Evolutionary conservation across 306 rosid species (phyloP).

Genomic region (Hippophae gyantsensis): DNA sequence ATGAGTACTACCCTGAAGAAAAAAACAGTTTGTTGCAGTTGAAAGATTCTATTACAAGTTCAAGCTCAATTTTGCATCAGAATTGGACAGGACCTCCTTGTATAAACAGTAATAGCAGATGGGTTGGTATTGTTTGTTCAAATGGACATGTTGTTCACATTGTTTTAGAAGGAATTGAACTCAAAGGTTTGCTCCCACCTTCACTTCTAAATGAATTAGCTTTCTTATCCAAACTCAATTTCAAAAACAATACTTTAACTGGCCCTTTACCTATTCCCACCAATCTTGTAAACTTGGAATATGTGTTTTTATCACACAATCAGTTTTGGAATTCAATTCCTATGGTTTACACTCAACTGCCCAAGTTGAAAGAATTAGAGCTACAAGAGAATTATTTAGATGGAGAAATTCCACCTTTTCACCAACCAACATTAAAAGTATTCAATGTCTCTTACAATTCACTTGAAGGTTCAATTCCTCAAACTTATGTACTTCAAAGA

Average conservation of each 20-base stretch:
- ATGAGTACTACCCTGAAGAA: conserved; percentile 37
- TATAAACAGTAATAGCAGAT: conserved; percentile 29
- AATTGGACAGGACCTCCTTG: conserved; percentile 82
- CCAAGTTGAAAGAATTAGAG: conserved; percentile 27
- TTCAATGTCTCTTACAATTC: conserved; percentile 56
- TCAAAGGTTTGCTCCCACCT: conserved; percentile 41
- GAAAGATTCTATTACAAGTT: conserved; percentile 39
- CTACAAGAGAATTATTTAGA: conserved; percentile 38
- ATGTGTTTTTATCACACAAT: conserved; percentile 33
- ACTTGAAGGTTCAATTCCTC: conserved; percentile 47
- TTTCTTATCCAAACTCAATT: conserved; percentile 34
- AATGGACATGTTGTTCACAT: conserved; percentile 50
- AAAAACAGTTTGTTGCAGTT: conserved; percentile 45
- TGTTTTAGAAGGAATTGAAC: conserved; percentile 40
- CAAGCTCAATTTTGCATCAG: conserved; percentile 36
- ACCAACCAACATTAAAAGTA: conserved; percentile 36
- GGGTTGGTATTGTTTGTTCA: conserved; percentile 54
- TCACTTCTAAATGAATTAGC: conserved; percentile 37
- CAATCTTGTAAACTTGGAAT: conserved; percentile 31
- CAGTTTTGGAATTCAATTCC: conserved; percentile 44
- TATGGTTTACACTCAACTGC: conserved; percentile 29
- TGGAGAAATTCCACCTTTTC: conserved; percentile 47
- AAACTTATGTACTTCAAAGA: conserved; percentile 35
- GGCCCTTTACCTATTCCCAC: conserved; percentile 44
- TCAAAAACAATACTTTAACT: conserved; percentile 44